Conservation (phyloP, 345 rosid species). For the Syzygium oleosum region DNA sequence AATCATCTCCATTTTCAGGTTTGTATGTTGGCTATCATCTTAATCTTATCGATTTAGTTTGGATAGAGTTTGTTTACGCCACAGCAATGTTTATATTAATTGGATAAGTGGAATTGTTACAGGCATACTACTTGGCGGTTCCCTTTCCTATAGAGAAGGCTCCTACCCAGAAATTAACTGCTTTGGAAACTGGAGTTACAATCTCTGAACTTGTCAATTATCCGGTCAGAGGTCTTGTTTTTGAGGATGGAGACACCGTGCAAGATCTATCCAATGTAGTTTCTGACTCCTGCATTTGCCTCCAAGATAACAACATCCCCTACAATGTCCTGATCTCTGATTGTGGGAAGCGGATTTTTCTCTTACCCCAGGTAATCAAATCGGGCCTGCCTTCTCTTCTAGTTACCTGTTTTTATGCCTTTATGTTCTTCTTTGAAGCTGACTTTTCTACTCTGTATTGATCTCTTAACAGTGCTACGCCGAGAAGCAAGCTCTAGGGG, state of each 20-base stretch:
- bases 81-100: background rate
- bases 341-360: conserved; percentile 65
- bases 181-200: conserved; percentile 38
- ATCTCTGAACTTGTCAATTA: conserved; percentile 61
- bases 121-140: conserved; percentile 83
- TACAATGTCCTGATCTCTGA: conserved; percentile 80
- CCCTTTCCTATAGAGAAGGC: conserved; percentile 90
- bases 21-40: background rate
- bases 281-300: conserved; percentile 72
- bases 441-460: background rate
- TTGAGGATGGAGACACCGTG: conserved; percentile 65
- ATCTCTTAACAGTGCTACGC: conserved; percentile 63
- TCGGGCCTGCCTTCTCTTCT: background rate
- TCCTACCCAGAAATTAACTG: conserved; percentile 39
- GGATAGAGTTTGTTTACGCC: background rate
- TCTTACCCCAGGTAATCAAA: conserved; percentile 76
- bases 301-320: conserved; percentile 86
- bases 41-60: background rate
- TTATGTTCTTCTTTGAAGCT: background rate
- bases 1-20: conserved; percentile 99
- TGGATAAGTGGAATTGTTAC: background rate
- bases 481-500: conserved; percentile 95
- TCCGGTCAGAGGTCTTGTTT: conserved; percentile 83
- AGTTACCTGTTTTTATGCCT: background rate
- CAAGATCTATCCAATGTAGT: conserved; percentile 47